These are phyloP conservation scores for Rhizopus delemar DNA, from an alignment of 371 early-diverging fungal species.

Conservation along the genomic window DNA sequence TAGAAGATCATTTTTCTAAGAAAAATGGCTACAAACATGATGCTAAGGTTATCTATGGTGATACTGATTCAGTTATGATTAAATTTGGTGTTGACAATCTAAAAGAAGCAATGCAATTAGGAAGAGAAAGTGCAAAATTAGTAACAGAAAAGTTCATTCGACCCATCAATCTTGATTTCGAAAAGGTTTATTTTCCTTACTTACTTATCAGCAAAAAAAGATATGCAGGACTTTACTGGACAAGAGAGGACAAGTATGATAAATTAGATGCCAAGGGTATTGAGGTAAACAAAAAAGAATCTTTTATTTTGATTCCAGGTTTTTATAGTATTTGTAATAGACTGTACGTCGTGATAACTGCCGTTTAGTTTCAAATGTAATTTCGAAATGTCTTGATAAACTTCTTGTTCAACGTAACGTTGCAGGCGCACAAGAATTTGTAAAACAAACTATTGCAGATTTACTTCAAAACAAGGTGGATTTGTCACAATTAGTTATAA, in stretches of 20 bases:
- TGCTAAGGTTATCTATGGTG: constrained; percentile 98
- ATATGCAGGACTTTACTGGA: constrained; percentile 99
- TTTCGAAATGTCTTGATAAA: constrained; percentile 92
- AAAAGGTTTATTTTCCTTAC: constrained; percentile 99
- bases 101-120: constrained; percentile 87
- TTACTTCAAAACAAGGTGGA: constrained; percentile 97
- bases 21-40: constrained; percentile 89
- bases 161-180: constrained; percentile 99
- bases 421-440: constrained; percentile 85
- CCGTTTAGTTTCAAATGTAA: constrained; percentile 90
- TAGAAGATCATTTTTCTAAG: constrained; percentile 85
- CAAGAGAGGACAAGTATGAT: constrained; percentile 86
- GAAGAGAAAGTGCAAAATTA: constrained; percentile 83
- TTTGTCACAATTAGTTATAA: constrained; percentile 96
- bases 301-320: constrained; percentile 6
- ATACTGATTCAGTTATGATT: constrained; percentile 99
- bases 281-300: constrained; percentile 63
- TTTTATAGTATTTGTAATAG: constrained; percentile 32
- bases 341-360: constrained; percentile 99
- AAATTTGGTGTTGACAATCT: constrained; percentile 88
- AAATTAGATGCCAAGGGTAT: constrained; percentile 99
- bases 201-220: constrained; percentile 99
- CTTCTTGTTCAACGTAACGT: constrained; percentile 94
- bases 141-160: constrained; percentile 89
- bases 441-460: constrained; percentile 91